Conservation (phyloP, 257 asterid genomes). For the Solanum corneliomulleri region DNA sequence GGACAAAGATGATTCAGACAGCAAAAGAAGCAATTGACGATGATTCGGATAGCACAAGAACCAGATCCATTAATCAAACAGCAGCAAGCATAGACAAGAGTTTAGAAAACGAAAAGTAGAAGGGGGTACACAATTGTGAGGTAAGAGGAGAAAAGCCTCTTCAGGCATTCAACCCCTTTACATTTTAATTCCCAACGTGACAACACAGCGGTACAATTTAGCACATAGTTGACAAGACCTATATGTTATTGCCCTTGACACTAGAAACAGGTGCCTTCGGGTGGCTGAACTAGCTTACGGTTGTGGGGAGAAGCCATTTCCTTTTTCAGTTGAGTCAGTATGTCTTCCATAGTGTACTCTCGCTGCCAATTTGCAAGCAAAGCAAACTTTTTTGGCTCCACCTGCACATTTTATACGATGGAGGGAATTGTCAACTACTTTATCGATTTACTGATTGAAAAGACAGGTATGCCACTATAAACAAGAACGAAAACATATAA, state of each 20-base stretch:
- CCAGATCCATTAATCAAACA: not conserved
- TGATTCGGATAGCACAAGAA: not conserved
- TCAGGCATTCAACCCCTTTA: not conserved
- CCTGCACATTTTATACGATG: constrained; percentile 22
- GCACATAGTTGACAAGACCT: not conserved
- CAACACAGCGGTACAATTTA: not conserved
- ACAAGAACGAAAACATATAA: not conserved
- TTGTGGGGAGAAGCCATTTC: constrained; percentile 59
- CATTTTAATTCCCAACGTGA: not conserved
- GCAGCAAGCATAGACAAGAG: not conserved
- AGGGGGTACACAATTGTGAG: not conserved
- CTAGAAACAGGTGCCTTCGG: constrained; percentile 84
- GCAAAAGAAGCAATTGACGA: not conserved
- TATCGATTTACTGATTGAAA: not conserved
- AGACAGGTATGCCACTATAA: not conserved
- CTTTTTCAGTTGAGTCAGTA: constrained; percentile 49
- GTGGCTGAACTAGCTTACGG: constrained; percentile 74
- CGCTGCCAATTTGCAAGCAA: constrained; percentile 73
- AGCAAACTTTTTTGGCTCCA: constrained; percentile 63
- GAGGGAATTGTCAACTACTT: not conserved
- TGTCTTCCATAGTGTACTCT: constrained; percentile 67
- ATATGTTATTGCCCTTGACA: not conserved
- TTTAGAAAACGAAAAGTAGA: not conserved
- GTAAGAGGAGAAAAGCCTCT: not conserved
- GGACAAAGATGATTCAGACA: not conserved